Conservation (phyloP, 2,329 filamentous ascomycete species). For the Hypocrella siamensis region DNA sequence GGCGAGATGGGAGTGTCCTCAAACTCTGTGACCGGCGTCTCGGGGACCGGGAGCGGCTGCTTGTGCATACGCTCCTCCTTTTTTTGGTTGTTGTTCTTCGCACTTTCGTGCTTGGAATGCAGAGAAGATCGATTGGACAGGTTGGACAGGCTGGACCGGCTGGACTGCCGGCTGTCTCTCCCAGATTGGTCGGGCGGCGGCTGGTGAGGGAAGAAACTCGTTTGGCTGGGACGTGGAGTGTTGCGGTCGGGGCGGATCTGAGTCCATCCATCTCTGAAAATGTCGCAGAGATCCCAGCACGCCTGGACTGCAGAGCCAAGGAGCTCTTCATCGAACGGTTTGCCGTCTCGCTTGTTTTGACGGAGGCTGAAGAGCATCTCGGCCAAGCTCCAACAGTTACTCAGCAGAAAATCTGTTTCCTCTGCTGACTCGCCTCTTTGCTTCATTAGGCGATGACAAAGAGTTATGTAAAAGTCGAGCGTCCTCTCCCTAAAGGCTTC, state of each 20-base stretch:
- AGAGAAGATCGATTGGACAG: slow-evolving; percentile 33
- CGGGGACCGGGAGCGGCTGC: slow-evolving; percentile 41
- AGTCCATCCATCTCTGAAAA: slow-evolving; percentile 86
- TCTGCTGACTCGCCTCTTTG: slow-evolving; percentile 63
- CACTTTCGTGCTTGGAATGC: slow-evolving; percentile 36
- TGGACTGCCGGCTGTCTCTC: slow-evolving; percentile 31
- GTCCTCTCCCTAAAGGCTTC: slow-evolving; percentile 81
- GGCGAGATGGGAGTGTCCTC: slow-evolving; percentile 79
- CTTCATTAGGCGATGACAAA: slow-evolving; percentile 95
- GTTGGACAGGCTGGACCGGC: too few species aligned
- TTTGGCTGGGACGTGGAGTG: slow-evolving; percentile 69
- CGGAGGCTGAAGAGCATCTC: slow-evolving; percentile 88
- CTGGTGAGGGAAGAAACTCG: slow-evolving; percentile 43
- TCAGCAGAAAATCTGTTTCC: slow-evolving; percentile 70
- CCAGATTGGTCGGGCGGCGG: slow-evolving; percentile 33
- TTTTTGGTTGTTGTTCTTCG: slow-evolving; percentile 23
- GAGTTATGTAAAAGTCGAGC: slow-evolving; percentile 82
- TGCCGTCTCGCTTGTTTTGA: slow-evolving; percentile 63
- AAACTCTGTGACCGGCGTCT: slow-evolving; percentile 90
- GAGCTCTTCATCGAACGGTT: slow-evolving; percentile 63
- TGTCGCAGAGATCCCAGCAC: slow-evolving; percentile 87
- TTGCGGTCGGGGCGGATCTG: slow-evolving; percentile 73
- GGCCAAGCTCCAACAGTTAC: slow-evolving; percentile 77
- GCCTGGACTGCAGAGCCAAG: slow-evolving; percentile 79
- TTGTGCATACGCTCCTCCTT: slow-evolving; percentile 33